Base-by-base conservation (phyloP, 2,329 filamentous ascomycete genomes). In the Massarina eburnea region DNA sequence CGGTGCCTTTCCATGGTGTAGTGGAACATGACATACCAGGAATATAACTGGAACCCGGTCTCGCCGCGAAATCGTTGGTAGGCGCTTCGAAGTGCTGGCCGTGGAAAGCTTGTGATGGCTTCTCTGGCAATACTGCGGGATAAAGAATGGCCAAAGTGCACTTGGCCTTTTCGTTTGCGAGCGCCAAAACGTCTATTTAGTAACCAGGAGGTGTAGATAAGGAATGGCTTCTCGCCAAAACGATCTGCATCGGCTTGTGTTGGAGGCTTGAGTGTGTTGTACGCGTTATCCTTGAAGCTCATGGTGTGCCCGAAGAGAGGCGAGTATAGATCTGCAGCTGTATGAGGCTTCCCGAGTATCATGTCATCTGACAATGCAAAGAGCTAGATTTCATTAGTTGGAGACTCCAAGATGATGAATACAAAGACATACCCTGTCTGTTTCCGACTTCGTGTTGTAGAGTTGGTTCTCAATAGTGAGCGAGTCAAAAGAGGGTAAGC, bases 321-420 rank as follows among this genome's bases (percentile, higher is more conserved):
- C 1, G 72, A 74, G 51, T 73, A 74, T 22, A 74, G 61, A 49
- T 75, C 73, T 10, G 73, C 71, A 3, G 72, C 71, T 1, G 72
- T 61, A 48, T 74, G 72, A 1, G 62, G 61, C 55, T 67, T 71
- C 1, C 73, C 72, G 5, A 75, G 56, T 29, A 75, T 63, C 72
- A 75, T 75, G 45, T 75, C 72, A 46, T 75, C 73, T 0, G 73
- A 75, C 18, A 75, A 57, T 6, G 72, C 72, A 17, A 74, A 70
- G 5, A 75, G 55, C 48, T 73, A 49, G 45, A 19, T 4, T 8
- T 8, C 14, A 26, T 55, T 37, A 51, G 47, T 30, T 26, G 19
- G 2, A 27, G 18, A 18, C 6, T 35, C 18, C 14, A 12, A 8
- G 22, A 19, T 26, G n/a, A 14, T 9, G 7, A 29, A 26, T 24